Percentiles rank a stretch among this genome's conserved stretches.
phyloP scores from a whole-genome alignment of 2,329 filamentous ascomycete species.

The Coleophoma eucalyptorum region DNA sequence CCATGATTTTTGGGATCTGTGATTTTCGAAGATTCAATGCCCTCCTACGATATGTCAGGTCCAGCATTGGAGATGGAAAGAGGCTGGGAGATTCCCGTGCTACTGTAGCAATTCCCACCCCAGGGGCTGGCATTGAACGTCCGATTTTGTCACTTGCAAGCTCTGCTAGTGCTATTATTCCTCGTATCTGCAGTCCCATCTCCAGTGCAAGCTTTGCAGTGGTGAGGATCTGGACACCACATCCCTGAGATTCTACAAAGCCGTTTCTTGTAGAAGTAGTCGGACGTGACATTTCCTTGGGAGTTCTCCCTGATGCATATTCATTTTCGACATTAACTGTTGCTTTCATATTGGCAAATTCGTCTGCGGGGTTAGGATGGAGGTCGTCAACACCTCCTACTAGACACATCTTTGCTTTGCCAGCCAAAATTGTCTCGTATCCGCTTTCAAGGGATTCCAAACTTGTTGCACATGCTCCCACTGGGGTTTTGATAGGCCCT shows the following conservation, averaged over 20 bases:
- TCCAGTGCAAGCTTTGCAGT: conserved; percentile 88
- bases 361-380: conserved; percentile 94
- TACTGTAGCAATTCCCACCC: conserved; percentile 89
- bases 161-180: conserved; percentile 83
- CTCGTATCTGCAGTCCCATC: conserved; percentile 96
- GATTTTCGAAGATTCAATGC: conserved; percentile 39
- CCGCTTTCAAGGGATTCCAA: conserved; percentile 95
- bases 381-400: conserved; percentile 98
- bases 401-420: conserved; percentile 92
- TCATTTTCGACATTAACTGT: conserved; percentile 97
- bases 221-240: conserved; percentile 96
- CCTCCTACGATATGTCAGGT: conserved; percentile 83
- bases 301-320: conserved; percentile 86
- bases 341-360: conserved; percentile 99
- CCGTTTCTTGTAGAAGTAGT: conserved; percentile 92
- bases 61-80: conserved; percentile 87
- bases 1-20: conserved; percentile 86
- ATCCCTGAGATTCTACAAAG: conserved; percentile 98
- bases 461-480: conserved; percentile 92
- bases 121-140: conserved; percentile 89
- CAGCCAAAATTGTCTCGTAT: conserved; percentile 94
- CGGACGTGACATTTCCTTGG: conserved; percentile 92
- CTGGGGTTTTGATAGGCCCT: conserved; percentile 93
- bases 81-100: conserved; percentile 83
- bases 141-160: conserved; percentile 98